Conservation (phyloP, 305 asterid species). For the Solanum hybrid region DNA sequence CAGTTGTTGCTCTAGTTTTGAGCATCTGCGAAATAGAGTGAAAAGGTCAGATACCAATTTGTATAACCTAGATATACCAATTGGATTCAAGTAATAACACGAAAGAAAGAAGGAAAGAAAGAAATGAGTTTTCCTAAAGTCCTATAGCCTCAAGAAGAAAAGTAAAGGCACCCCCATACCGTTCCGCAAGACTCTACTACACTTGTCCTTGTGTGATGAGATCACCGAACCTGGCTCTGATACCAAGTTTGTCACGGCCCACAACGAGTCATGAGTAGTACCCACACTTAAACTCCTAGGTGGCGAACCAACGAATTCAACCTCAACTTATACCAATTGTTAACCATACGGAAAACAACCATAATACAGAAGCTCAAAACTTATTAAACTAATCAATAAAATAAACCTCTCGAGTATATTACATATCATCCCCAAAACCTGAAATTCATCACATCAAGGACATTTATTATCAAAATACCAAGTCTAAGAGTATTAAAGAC, state of each 20-base stretch:
- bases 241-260: neutral
- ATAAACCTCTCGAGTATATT: neutral
- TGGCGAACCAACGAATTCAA: neutral
- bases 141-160: neutral
- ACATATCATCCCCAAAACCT: neutral
- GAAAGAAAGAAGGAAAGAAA: no score
- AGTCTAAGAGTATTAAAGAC: neutral
- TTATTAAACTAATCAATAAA: neutral
- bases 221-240: neutral
- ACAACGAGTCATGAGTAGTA: neutral
- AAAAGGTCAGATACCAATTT: neutral
- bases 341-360: neutral
- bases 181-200: neutral
- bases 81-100: neutral
- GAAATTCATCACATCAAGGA: neutral
- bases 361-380: neutral
- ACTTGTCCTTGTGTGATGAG: neutral
- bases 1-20: neutral
- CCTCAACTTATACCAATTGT: neutral
- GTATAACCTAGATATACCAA: neutral
- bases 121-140: neutral
- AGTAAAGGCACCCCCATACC: neutral
- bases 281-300: neutral
- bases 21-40: neutral
- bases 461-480: neutral